Conservation (phyloP, 1,284 basidiomycete genomes). For the Ceratobasidium theobromae region DNA sequence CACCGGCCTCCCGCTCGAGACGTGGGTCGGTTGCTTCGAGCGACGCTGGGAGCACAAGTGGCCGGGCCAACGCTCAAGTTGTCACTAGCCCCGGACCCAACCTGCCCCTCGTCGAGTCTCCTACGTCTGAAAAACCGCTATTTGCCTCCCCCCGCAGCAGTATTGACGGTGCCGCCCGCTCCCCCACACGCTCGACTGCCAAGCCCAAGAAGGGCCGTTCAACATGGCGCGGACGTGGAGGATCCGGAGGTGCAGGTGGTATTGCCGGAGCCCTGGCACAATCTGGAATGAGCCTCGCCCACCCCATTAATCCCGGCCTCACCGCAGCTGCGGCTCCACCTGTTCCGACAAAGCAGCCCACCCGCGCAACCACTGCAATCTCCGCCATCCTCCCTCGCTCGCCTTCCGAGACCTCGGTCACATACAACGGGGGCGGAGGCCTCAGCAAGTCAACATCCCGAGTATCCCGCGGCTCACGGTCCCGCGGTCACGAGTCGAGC, state of each 20-base stretch:
- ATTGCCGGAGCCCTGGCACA: conserved; percentile 67
- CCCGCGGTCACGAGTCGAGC: conserved; percentile 28
- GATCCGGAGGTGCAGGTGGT: conserved; percentile 40
- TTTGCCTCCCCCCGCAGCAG: conserved; percentile 17
- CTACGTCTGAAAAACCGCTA: conserved; percentile 7
- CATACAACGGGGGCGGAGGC: conserved; percentile 32
- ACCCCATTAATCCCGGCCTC: conserved; percentile 51
- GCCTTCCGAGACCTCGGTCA: conserved; percentile 40
- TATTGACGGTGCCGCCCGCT: conserved; percentile 11
- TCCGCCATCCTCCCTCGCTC: conserved; percentile 38
- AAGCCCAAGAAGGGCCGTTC: conserved; percentile 5
- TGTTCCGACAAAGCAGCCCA: conserved; percentile 41
- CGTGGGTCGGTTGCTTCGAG: conserved; percentile 21
- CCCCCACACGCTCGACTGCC: conserved; percentile 1
- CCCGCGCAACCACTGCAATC: conserved; percentile 3
- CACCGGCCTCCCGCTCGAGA: conserved; percentile 16
- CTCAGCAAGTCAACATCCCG: conserved; percentile 32
- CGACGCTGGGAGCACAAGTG: conserved; percentile 1
- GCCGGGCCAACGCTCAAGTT: not conserved
- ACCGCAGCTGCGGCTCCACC: conserved; percentile 45
- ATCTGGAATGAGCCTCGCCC: conserved; percentile 65
- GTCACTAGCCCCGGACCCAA: not conserved
- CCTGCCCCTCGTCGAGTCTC: conserved; percentile 11
- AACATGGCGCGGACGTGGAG: not conserved
- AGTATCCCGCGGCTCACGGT: conserved; percentile 4